Evolutionary conservation across 192 early-diverging fungal genomes (phyloP).

Genomic region (Chytriomyces sp.): DNA sequence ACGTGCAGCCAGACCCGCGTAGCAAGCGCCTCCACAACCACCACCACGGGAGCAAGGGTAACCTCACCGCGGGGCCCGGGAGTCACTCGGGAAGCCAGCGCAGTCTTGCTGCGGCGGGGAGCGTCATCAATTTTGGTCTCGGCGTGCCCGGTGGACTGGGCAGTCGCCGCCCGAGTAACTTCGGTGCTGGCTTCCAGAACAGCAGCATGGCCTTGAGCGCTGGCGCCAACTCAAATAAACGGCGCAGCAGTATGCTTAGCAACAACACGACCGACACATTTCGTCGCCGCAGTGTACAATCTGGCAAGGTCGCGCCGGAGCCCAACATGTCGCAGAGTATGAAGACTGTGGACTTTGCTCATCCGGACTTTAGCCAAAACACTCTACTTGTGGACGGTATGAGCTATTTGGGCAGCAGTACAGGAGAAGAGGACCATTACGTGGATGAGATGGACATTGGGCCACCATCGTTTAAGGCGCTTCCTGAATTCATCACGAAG

Average conservation of each 20-base stretch:
- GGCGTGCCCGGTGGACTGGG: not conserved
- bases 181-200: not conserved
- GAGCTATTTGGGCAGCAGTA: not conserved
- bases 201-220: too few species aligned
- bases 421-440: not conserved
- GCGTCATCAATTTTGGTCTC: not conserved
- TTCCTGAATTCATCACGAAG: conserved; percentile 39
- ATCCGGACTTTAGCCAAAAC: conserved; percentile 5
- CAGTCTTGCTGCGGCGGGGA: not conserved
- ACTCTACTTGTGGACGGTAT: conserved; percentile 27
- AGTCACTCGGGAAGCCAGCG: not conserved
- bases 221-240: too few species aligned
- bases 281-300: too few species aligned
- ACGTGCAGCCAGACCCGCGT: not conserved
- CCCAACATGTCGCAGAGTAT: too few species aligned
- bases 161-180: not conserved
- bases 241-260: too few species aligned
- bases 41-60: conserved; percentile 6
- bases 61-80: not conserved
- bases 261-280: too few species aligned
- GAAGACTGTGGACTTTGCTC: conserved; percentile 1
- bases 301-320: too few species aligned
- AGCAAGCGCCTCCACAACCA: conserved; percentile 3
- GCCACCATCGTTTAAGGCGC: conserved; percentile 28
- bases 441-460: conserved; percentile 30